Evolutionary conservation across 2,329 filamentous ascomycete genomes (phyloP).

Genomic region (Myriangium duriaei): DNA sequence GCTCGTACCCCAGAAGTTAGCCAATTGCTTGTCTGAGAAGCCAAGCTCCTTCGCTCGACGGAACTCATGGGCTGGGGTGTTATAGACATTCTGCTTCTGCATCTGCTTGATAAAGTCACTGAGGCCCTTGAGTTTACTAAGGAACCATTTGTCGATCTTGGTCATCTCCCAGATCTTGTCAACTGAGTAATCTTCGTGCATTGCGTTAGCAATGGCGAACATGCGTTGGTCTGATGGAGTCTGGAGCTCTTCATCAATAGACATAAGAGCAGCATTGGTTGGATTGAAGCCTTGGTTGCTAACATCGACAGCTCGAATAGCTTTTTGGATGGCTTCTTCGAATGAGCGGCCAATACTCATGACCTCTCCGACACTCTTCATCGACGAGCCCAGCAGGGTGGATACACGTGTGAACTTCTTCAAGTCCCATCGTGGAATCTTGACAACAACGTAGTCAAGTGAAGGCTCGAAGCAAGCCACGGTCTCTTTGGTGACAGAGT

Average conservation of each 20-base stretch:
- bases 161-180: conserved; percentile 98
- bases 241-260: conserved; percentile 88
- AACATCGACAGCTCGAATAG: conserved; percentile 88
- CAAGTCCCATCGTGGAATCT: conserved; percentile 97
- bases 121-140: conserved; percentile 79
- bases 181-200: conserved; percentile 85
- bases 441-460: conserved; percentile 94
- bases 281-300: conserved; percentile 92
- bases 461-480: conserved; percentile 98
- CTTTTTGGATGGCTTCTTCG: conserved; percentile 97
- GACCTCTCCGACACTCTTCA: conserved; percentile 99
- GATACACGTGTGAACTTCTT: conserved; percentile 98
- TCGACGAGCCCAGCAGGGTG: conserved; percentile 88
- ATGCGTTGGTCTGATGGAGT: conserved; percentile 94
- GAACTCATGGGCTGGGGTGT: conserved; percentile 51
- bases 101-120: conserved; percentile 80
- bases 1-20: conserved; percentile 88
- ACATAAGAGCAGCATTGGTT: conserved; percentile 80
- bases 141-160: conserved; percentile 98
- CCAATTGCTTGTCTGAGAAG: conserved; percentile 86
- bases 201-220: conserved; percentile 95
- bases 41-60: conserved; percentile 83
- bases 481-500: conserved; percentile 89
- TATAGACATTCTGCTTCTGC: conserved; percentile 55
- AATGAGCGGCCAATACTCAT: conserved; percentile 97